Conservation (phyloP, 441 rosid species). For the Isatis lusitanica region DNA sequence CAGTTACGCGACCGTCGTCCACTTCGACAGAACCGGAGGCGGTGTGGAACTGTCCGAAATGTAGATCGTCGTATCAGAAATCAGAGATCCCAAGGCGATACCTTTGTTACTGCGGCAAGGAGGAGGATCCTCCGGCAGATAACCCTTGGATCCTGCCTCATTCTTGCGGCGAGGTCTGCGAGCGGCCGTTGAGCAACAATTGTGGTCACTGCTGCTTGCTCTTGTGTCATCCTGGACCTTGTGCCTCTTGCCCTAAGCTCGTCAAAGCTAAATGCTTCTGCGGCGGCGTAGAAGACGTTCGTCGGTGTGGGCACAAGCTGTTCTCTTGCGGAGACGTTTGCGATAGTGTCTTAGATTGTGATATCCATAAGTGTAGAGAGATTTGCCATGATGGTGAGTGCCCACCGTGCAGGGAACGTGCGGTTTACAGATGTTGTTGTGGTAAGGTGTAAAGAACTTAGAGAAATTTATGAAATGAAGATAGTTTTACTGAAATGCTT, state of each 20-base stretch:
- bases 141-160: slow-evolving; percentile 91
- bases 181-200: slow-evolving; percentile 52
- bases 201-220: slow-evolving; percentile 83
- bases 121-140: slow-evolving; percentile 62
- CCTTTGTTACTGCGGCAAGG: slow-evolving; percentile 78
- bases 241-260: slow-evolving; percentile 83
- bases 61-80: slow-evolving; percentile 60
- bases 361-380: slow-evolving; percentile 55
- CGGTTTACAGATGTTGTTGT: slow-evolving; percentile 58
- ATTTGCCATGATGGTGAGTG: slow-evolving; percentile 73
- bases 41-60: slow-evolving; percentile 88
- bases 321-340: slow-evolving; percentile 65
- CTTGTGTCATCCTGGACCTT: slow-evolving; percentile 91
- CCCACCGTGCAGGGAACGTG: slow-evolving; percentile 66
- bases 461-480: too few species aligned
- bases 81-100: slow-evolving; percentile 62
- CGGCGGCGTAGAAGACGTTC: slow-evolving; percentile 58
- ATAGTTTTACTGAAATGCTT: too few species aligned
- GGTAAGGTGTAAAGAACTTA: too few species aligned
- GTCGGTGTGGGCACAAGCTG: slow-evolving; percentile 68
- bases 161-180: slow-evolving; percentile 86
- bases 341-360: slow-evolving; percentile 52
- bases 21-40: slow-evolving; percentile 48
- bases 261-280: slow-evolving; percentile 66
- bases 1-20: slow-evolving; percentile 58